Conservation (phyloP, 345 rosid genomes). For the Salix suchowensis region DNA sequence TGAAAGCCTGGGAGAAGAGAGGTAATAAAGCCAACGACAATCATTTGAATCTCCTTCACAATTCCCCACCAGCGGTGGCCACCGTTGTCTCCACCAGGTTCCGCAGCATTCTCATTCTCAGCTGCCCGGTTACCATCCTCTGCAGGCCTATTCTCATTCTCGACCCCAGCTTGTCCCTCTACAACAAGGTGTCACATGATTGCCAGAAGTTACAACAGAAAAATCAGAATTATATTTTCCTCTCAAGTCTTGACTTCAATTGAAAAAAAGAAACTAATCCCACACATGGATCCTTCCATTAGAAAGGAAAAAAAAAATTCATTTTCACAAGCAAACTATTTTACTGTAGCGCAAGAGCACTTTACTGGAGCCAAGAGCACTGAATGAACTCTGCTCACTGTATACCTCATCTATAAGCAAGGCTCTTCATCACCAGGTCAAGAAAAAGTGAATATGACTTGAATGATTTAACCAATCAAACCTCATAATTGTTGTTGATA, state of each 20-base stretch:
- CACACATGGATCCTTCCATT: neutral
- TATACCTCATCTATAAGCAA: neutral
- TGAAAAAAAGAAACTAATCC: neutral
- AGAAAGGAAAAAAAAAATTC: no score
- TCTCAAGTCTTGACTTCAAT: neutral
- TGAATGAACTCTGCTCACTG: neutral
- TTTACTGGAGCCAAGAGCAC: neutral
- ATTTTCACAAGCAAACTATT: neutral
- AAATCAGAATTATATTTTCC: neutral
- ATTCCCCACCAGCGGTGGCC: constrained; percentile 95
- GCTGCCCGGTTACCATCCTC: constrained; percentile 47
- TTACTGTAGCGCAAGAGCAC: neutral
- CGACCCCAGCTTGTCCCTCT: constrained; percentile 61
- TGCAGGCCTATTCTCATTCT: constrained; percentile 53
- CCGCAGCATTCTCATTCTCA: constrained; percentile 53
- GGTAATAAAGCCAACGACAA: constrained; percentile 89
- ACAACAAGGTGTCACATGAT: constrained; percentile 17
- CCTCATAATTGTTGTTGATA: neutral
- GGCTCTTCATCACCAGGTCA: neutral
- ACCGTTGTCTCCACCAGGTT: constrained; percentile 38
- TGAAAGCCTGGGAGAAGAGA: constrained; percentile 97
- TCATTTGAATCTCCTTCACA: constrained; percentile 93
- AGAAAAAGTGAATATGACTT: neutral
- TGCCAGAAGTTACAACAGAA: neutral
- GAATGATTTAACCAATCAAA: neutral